phyloP scores from a whole-genome alignment of 768 basidiomycete species.

The Pleurotus tuoliensis region DNA sequence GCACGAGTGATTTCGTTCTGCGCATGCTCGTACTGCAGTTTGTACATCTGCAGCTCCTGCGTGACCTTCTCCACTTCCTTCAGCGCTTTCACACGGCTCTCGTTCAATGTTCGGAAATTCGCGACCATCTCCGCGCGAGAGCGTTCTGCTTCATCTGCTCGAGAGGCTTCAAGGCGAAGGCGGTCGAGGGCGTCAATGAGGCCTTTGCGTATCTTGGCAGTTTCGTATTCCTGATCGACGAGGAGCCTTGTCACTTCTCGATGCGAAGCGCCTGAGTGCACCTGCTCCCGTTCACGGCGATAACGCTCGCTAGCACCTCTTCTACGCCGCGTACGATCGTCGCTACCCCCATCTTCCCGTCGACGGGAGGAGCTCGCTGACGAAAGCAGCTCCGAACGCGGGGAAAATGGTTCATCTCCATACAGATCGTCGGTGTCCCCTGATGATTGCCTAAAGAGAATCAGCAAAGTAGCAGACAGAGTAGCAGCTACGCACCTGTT shows the following conservation, averaged over 20 bases:
- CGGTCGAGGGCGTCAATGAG: constrained; percentile 31
- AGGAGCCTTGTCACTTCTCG: constrained; percentile 28
- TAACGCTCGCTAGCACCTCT: constrained; percentile 9
- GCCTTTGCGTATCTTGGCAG: constrained; percentile 27
- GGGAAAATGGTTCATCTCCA: background rate
- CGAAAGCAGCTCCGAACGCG: background rate
- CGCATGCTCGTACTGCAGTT: constrained; percentile 36
- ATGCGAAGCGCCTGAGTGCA: constrained; percentile 15
- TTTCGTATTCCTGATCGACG: constrained; percentile 31
- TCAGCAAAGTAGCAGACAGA: too few relatives aligned
- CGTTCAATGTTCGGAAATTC: constrained; percentile 31
- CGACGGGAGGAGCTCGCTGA: background rate
- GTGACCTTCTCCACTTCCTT: constrained; percentile 31
- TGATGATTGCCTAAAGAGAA: too few relatives aligned
- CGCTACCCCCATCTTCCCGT: background rate
- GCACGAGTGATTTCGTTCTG: constrained; percentile 50
- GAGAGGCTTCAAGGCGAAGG: constrained; percentile 29
- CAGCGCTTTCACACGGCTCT: constrained; percentile 23
- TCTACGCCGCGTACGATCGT: background rate
- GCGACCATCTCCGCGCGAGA: constrained; percentile 27
- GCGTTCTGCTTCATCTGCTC: constrained; percentile 31
- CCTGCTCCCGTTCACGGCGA: constrained; percentile 18
- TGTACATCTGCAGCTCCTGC: constrained; percentile 34
- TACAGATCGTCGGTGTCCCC: background rate
- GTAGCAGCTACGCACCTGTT: too few relatives aligned